Evolutionary conservation across 2,329 filamentous ascomycete genomes (phyloP), one percentile per base, ranked within the genome.

Genomic region (Hymenoscyphus repandus): DNA sequence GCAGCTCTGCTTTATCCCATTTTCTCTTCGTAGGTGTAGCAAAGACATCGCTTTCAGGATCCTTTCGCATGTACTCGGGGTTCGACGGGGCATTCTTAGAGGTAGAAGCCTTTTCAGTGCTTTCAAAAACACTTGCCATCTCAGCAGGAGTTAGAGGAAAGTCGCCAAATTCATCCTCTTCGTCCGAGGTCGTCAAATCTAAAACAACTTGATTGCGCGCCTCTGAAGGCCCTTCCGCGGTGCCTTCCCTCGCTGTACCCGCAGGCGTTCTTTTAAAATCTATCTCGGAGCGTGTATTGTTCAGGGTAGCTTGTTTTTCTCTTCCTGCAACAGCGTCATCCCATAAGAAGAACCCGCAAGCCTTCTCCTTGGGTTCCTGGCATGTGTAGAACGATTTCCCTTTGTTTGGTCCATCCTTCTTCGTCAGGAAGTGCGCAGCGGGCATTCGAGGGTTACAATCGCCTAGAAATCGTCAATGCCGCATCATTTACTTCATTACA

Each of bases 271-370:
- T 45, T 9, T 45, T 40, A n/a, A 12, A 11, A n/a, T 60, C 52
- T 22, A 38, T 44, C 43, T 78, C 76, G n/a, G 66, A 73, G 50
- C 70, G 67, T 33, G 71, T 69, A 56, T 75, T 76, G 50, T 62
- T 70, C 47, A 74, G 50, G 17, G 78, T 65, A 9, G 72, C 71
- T 11, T 62, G 62, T 45, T 37, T 58, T 62, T 79, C 75, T 47
- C 78, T 68, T 15, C 58, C 52, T 38, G 68, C 65, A 0, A 79
- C 79, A 39, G 80, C 73, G 12, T 78, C 72, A 6, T 76, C 69
- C 77, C 78, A 83, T 0, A 83, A 64, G 56, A 82, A 83, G 65
- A 83, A 80, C 1, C 68, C 69, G 58, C 80, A 84, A 22, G 69
- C 63, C 39, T 69, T 66, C 18, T 70, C 67, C 30, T 65, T 64